Evolutionary conservation across 2,329 filamentous ascomycete genomes (phyloP).

Genomic region (Botryotinia convoluta): DNA sequence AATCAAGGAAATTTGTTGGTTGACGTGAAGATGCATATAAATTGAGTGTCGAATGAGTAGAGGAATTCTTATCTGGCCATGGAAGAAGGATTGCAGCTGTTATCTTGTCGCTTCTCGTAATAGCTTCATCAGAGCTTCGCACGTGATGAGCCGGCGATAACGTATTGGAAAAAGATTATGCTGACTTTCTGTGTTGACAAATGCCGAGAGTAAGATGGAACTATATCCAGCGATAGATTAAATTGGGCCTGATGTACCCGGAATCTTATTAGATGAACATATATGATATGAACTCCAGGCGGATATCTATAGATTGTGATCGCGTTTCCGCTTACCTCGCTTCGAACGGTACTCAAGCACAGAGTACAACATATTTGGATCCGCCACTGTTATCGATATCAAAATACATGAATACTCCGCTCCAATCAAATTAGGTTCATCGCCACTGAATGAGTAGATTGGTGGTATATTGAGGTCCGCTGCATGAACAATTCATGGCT

Average conservation of each 20-base stretch:
- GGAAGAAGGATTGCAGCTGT: slow-evolving; percentile 10
- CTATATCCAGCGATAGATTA: not conserved
- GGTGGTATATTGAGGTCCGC: not conserved
- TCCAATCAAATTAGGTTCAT: not conserved
- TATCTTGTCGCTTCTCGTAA: slow-evolving; percentile 21
- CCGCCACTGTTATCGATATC: slow-evolving; percentile 12
- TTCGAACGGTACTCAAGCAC: not conserved
- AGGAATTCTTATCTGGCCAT: slow-evolving; percentile 16
- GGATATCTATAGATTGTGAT: not conserved
- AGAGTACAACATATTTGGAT: not conserved
- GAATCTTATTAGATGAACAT: not conserved
- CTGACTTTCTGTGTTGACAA: slow-evolving; percentile 8
- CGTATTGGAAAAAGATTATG: not conserved
- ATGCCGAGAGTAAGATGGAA: not conserved
- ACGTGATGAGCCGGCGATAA: slow-evolving; percentile 10
- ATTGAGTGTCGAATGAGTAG: slow-evolving; percentile 13
- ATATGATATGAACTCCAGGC: not conserved
- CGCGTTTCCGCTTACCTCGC: not conserved
- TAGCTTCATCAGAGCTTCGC: slow-evolving; percentile 15
- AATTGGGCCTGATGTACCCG: not conserved
- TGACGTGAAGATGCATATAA: not conserved
- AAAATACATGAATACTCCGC: not conserved
- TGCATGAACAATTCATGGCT: slow-evolving; percentile 10
- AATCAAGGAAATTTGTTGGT: slow-evolving; percentile 7
- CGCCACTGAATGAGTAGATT: not conserved